Percentiles rank a stretch among this genome's conserved stretches.
Conservation (phyloP, 306 rosid species). For the Astragalus membranaceus region DNA sequence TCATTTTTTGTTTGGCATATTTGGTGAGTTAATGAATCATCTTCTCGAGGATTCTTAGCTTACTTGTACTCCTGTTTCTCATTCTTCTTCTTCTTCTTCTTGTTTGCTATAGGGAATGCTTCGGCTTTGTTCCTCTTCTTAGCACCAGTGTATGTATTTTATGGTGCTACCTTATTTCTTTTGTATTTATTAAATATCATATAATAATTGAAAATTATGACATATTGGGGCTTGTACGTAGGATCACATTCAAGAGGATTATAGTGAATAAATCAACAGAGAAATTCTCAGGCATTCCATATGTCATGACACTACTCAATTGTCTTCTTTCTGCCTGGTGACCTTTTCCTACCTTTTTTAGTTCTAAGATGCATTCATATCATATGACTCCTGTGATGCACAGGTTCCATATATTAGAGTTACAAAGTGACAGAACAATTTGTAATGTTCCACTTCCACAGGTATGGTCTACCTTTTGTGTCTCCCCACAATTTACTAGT, state of each 20-base stretch:
- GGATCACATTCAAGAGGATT: constrained; percentile 85
- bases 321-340: constrained; percentile 92
- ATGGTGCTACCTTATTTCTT: background rate
- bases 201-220: background rate
- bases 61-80: constrained; percentile 9
- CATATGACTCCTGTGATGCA: no score
- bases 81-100: background rate
- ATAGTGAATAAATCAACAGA: constrained; percentile 51
- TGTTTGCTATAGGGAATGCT: constrained; percentile 54
- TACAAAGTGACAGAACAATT: no score
- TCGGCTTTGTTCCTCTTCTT: constrained; percentile 92
- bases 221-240: background rate
- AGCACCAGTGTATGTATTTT: constrained; percentile 59
- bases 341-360: background rate
- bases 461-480: constrained; percentile 92
- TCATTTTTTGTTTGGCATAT: constrained; percentile 68
- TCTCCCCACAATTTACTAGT: constrained; percentile 75
- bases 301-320: constrained; percentile 80
- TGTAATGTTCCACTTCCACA: constrained; percentile 9
- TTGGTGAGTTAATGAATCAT: constrained; percentile 45
- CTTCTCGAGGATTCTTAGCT: background rate
- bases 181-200: background rate
- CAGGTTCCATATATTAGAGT: no score
- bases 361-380: no score
- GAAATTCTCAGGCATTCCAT: constrained; percentile 87